These are phyloP conservation scores for Apiospora pterosperma DNA, from an alignment of 2,329 filamentous ascomycete genomes.

Conservation along the genomic window DNA sequence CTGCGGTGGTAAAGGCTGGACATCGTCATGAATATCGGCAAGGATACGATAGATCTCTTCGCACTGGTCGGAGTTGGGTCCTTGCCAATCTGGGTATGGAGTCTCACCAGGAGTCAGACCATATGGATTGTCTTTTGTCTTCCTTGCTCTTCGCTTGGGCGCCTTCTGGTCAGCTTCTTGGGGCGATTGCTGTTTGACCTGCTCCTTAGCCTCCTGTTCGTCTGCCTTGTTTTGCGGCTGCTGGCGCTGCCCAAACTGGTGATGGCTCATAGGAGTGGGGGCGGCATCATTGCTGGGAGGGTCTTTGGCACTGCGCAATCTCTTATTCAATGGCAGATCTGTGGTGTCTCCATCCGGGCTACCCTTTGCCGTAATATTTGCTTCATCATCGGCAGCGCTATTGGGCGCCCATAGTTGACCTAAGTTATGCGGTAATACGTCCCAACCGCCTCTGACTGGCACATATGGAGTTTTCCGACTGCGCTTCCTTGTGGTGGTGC, in stretches of 20 bases:
- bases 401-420: background rate
- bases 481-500: background rate
- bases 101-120: slow-evolving; percentile 52
- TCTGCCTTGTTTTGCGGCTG: background rate
- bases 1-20: slow-evolving; percentile 52
- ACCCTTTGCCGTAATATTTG: too few relatives aligned
- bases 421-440: slow-evolving; percentile 5
- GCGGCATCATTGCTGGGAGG: background rate
- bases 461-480: background rate
- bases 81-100: slow-evolving; percentile 65
- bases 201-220: background rate
- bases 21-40: slow-evolving; percentile 61
- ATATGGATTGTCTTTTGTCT: slow-evolving; percentile 40
- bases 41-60: slow-evolving; percentile 66
- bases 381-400: background rate
- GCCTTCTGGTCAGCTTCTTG: slow-evolving; percentile 10
- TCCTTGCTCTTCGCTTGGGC: slow-evolving; percentile 18
- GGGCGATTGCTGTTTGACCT: background rate
- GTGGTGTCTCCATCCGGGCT: background rate
- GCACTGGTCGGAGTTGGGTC: slow-evolving; percentile 67
- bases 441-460: slow-evolving; percentile 5
- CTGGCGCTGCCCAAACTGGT: background rate
- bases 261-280: background rate
- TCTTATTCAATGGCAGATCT: background rate
- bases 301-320: background rate